phyloP scores from a whole-genome alignment of 305 asterid species.

The Fraxinus sp. region DNA sequence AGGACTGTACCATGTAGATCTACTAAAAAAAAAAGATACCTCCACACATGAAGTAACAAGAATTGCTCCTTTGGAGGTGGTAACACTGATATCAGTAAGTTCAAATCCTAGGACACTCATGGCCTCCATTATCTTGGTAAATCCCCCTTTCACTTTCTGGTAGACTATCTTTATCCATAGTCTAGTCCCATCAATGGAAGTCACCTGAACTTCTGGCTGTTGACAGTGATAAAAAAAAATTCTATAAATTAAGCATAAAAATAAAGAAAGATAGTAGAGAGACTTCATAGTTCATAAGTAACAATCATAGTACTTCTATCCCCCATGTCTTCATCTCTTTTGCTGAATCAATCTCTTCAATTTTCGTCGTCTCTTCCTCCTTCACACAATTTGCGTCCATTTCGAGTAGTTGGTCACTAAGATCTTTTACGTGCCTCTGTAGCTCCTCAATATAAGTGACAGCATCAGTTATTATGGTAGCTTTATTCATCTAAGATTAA shows the following conservation, averaged over 20 bases:
- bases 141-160: conserved; percentile 53
- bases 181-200: conserved; percentile 48
- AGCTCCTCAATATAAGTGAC: conserved; percentile 65
- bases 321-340: conserved; percentile 48
- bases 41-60: conserved; percentile 61
- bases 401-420: conserved; percentile 48
- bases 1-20: neutral
- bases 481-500: conserved; percentile 64
- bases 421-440: conserved; percentile 45
- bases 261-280: neutral
- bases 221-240: neutral
- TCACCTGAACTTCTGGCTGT: conserved; percentile 60
- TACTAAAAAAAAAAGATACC: conserved; percentile 31
- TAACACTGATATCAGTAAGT: conserved; percentile 54
- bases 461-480: conserved; percentile 70
- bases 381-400: conserved; percentile 41
- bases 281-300: neutral
- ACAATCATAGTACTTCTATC: conserved; percentile 33
- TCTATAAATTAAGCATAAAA: neutral
- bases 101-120: conserved; percentile 57
- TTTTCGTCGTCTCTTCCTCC: conserved; percentile 29
- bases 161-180: conserved; percentile 65
- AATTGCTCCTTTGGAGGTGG: conserved; percentile 57
- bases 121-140: conserved; percentile 67
- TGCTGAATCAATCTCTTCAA: conserved; percentile 29